A percentile compares a stretch with the other conserved stretches of the same genome.
Evolutionary conservation across 1,284 basidiomycete species (phyloP).

Genomic region (Pascua sp.): DNA sequence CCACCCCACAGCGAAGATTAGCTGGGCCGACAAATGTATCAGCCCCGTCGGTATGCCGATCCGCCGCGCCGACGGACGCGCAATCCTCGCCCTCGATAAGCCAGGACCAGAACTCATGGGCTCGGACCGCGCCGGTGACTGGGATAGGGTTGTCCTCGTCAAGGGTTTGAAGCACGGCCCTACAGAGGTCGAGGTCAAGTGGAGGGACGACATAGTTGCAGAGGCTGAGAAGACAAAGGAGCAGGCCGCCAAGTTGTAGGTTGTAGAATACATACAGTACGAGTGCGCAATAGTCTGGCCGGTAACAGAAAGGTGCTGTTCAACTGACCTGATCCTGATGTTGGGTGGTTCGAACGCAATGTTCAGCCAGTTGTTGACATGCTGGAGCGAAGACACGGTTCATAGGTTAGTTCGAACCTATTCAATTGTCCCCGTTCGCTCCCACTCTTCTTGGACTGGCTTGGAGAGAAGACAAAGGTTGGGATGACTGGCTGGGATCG

Average conservation of each 20-base stretch:
- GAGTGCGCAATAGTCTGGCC: no score
- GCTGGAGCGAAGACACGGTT: no score
- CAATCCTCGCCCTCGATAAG: conserved; percentile 3
- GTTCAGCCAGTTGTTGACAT: no score
- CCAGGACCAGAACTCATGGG: conserved; percentile 13
- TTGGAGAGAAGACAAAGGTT: no score
- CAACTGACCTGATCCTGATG: no score
- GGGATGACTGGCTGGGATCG: no score
- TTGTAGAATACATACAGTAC: background rate
- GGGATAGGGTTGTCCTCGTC: conserved; percentile 12
- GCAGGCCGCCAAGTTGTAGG: background rate
- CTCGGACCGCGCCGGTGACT: conserved; percentile 12
- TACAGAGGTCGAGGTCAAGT: conserved; percentile 5
- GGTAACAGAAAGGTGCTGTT: no score
- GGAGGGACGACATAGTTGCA: conserved; percentile 5
- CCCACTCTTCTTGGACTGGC: no score
- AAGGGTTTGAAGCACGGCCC: conserved; percentile 1
- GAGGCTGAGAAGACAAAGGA: no score
- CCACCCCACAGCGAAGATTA: conserved; percentile 1
- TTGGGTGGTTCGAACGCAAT: no score
- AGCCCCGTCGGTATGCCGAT: background rate
- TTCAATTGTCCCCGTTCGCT: no score
- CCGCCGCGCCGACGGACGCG: conserved; percentile 6
- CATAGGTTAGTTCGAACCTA: no score
- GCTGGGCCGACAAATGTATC: conserved; percentile 17